phyloP scores from a whole-genome alignment of 1,284 basidiomycete genomes.

The Sanghuangporus baumii region DNA sequence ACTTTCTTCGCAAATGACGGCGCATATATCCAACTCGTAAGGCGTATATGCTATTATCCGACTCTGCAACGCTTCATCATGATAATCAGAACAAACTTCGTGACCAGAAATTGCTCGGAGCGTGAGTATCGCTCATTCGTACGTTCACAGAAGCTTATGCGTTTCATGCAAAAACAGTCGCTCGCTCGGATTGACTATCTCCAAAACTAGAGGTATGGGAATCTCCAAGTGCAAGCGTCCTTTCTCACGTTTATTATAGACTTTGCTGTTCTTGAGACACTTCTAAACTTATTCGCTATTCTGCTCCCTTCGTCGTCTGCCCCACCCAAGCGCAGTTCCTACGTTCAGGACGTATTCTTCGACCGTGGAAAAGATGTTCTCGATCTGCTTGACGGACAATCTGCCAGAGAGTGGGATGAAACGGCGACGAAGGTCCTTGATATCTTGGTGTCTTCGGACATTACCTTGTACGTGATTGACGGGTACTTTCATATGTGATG shows the following conservation, averaged over 20 bases:
- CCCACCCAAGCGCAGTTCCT: constrained; percentile 37
- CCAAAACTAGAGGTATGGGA: constrained; percentile 27
- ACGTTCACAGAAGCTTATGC: background rate
- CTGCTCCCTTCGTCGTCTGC: constrained; percentile 42
- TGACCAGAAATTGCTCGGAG: constrained; percentile 29
- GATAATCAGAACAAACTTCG: constrained; percentile 30
- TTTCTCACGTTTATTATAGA: constrained; percentile 30
- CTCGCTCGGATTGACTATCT: constrained; percentile 31
- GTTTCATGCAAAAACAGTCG: constrained; percentile 20
- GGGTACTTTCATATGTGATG: background rate
- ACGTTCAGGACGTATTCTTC: constrained; percentile 46
- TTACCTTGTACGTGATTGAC: constrained; percentile 39
- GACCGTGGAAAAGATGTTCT: constrained; percentile 31
- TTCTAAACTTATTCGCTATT: constrained; percentile 51
- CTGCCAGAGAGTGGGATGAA: constrained; percentile 47
- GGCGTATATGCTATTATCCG: constrained; percentile 32
- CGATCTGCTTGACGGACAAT: constrained; percentile 36
- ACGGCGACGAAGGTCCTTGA: constrained; percentile 43
- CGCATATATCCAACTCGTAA: constrained; percentile 30
- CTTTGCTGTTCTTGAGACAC: constrained; percentile 48
- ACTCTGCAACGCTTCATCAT: constrained; percentile 25
- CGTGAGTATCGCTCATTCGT: constrained; percentile 24
- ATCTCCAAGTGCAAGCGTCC: background rate
- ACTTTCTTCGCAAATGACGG: background rate
- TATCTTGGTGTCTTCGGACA: constrained; percentile 39